Conservation (phyloP, 805 yeast genomes). For the Dipodascopsis tothii region DNA sequence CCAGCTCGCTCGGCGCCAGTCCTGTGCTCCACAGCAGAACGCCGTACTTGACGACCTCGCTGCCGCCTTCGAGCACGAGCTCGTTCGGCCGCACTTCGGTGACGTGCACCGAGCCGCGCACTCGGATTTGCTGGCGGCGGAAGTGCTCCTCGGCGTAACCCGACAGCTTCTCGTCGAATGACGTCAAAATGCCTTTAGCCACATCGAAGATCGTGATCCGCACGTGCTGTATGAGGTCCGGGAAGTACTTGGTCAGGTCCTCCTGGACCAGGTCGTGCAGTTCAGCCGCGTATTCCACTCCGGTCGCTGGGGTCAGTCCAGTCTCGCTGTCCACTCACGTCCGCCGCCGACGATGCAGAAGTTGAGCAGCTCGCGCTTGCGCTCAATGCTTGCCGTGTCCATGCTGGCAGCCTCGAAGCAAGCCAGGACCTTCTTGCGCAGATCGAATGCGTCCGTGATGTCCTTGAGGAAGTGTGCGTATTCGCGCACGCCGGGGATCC, state of each 20-base stretch:
- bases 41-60: conserved; percentile 46
- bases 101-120: conserved; percentile 56
- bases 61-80: conserved; percentile 46
- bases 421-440: conserved; percentile 48
- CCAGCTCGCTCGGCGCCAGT: conserved; percentile 56
- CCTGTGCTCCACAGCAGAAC: conserved; percentile 72
- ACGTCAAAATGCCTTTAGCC: conserved; percentile 56
- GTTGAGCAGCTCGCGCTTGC: conserved; percentile 50
- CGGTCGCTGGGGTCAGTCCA: conserved; percentile 38
- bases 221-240: conserved; percentile 53
- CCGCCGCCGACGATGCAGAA: conserved; percentile 71
- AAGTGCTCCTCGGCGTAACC: conserved; percentile 59
- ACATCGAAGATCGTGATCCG: conserved; percentile 65
- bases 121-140: conserved; percentile 52
- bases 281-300: conserved; percentile 67
- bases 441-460: conserved; percentile 53
- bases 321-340: conserved; percentile 24
- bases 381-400: conserved; percentile 56
- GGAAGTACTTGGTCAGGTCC: conserved; percentile 51
- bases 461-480: conserved; percentile 55
- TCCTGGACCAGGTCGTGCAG: conserved; percentile 58
- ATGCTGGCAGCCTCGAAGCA: conserved; percentile 52
- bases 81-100: conserved; percentile 47
- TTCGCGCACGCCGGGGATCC: conserved; percentile 53
- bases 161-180: conserved; percentile 56